These are phyloP conservation scores for Trypanosoma brucei DNA, from an alignment of 208 protist genomes.

Conservation along the genomic window DNA sequence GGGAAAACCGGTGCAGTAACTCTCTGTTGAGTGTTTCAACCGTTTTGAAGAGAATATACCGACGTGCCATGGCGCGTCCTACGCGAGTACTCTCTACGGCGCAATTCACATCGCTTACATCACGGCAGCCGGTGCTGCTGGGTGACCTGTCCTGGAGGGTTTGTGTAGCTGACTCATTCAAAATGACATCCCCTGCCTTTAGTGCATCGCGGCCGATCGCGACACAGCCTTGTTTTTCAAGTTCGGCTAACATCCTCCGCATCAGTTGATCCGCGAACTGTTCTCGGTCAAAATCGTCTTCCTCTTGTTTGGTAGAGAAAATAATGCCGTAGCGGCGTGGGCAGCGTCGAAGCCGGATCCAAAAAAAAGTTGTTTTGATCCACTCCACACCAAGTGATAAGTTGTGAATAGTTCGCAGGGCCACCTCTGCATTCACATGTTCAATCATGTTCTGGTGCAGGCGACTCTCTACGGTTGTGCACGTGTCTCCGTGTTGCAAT, in stretches of 20 bases:
- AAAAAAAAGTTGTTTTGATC: conserved; percentile 90
- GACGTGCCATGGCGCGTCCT: conserved; percentile 65
- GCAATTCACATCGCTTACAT: background rate
- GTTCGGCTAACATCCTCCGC: conserved; percentile 50
- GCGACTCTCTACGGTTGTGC: conserved; percentile 65
- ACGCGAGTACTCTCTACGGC: conserved; percentile 35
- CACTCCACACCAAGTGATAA: conserved; percentile 70
- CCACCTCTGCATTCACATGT: conserved; percentile 93
- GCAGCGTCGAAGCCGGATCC: conserved; percentile 66
- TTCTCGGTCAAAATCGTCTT: conserved; percentile 40
- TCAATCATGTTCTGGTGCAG: conserved; percentile 87
- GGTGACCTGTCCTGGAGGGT: no score
- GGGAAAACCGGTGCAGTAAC: background rate
- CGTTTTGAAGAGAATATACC: conserved; percentile 82
- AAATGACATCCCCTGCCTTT: background rate
- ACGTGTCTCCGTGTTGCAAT: conserved; percentile 40
- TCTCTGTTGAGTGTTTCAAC: conserved; percentile 59
- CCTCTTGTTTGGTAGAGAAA: conserved; percentile 42
- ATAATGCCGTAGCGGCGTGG: conserved; percentile 74
- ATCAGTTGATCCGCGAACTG: conserved; percentile 62
- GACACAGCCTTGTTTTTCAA: conserved; percentile 58
- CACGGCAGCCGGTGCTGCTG: background rate
- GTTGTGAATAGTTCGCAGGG: conserved; percentile 82
- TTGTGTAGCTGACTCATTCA: no score
- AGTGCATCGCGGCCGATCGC: conserved; percentile 5